Evolutionary conservation across 1,139 yeast genomes (phyloP).

Genomic region (Geotrichum aggregatum): DNA sequence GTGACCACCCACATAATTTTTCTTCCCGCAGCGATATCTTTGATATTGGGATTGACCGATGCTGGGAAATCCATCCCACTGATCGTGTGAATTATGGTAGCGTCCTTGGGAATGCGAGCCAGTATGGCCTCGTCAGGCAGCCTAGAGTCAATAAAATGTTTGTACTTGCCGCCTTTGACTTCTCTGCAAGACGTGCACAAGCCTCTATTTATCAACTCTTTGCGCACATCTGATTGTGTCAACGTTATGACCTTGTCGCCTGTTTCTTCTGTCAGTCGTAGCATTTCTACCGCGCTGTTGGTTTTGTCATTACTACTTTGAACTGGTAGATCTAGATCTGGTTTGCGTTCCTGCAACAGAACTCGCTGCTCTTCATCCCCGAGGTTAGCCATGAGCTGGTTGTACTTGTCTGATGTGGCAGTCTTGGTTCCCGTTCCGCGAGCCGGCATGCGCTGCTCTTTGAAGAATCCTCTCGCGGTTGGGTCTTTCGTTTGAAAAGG

Average conservation of each 20-base stretch:
- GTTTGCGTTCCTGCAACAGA: slow-evolving; percentile 9
- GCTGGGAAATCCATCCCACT: slow-evolving; percentile 71
- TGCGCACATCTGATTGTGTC: slow-evolving; percentile 9
- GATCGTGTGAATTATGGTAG: slow-evolving; percentile 56
- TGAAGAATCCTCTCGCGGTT: slow-evolving; percentile 44
- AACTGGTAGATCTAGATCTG: slow-evolving; percentile 9
- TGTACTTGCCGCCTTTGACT: slow-evolving; percentile 15
- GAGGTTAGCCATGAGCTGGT: slow-evolving; percentile 16
- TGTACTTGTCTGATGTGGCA: slow-evolving; percentile 19
- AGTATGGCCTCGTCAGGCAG: slow-evolving; percentile 33
- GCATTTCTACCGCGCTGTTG: slow-evolving; percentile 14
- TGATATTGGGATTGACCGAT: slow-evolving; percentile 45
- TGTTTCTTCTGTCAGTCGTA: slow-evolving; percentile 8
- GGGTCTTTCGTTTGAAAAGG: slow-evolving; percentile 44
- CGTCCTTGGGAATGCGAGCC: slow-evolving; percentile 46
- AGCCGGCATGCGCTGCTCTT: slow-evolving; percentile 14
- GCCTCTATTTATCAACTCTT: slow-evolving; percentile 19
- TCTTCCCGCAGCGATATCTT: slow-evolving; percentile 39
- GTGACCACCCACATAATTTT: slow-evolving; percentile 52
- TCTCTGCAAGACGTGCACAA: slow-evolving; percentile 23
- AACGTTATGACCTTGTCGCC: slow-evolving; percentile 1
- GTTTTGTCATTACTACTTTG: too few species aligned
- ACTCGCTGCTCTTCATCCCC: slow-evolving; percentile 12
- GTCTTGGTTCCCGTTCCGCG: slow-evolving; percentile 11
- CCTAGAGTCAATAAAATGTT: slow-evolving; percentile 10